A percentile compares a stretch with the other conserved stretches of the same genome.
These are phyloP conservation scores for Pharus latifolius DNA, from an alignment of 176 grass and related monocot species.

Conservation along the genomic window DNA sequence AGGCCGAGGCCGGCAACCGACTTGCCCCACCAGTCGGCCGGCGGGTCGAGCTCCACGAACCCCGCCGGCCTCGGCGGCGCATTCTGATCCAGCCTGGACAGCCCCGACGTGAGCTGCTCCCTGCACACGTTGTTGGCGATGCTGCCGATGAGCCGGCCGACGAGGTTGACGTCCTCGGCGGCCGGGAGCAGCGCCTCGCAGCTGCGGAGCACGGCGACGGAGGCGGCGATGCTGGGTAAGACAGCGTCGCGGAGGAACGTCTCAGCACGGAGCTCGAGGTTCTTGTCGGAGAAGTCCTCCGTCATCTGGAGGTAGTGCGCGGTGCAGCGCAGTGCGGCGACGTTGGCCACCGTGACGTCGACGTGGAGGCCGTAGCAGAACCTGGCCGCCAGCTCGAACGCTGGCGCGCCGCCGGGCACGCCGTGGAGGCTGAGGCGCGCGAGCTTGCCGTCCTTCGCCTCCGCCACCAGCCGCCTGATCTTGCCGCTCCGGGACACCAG, in stretches of 20 bases:
- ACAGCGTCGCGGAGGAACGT: slow-evolving; percentile 60
- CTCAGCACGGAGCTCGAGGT: slow-evolving; percentile 59
- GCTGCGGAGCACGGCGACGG: slow-evolving; percentile 62
- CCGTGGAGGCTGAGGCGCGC: slow-evolving; percentile 51
- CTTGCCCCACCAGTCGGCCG: slow-evolving; percentile 85
- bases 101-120: slow-evolving; percentile 69
- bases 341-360: slow-evolving; percentile 57
- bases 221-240: slow-evolving; percentile 44
- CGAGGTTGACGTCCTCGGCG: slow-evolving; percentile 62
- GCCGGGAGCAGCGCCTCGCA: slow-evolving; percentile 69
- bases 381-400: slow-evolving; percentile 78
- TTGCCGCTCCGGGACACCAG: slow-evolving; percentile 86
- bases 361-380: slow-evolving; percentile 89
- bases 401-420: slow-evolving; percentile 51
- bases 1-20: slow-evolving; percentile 40
- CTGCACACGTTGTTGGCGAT: slow-evolving; percentile 78
- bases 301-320: slow-evolving; percentile 91
- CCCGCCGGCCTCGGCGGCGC: slow-evolving; percentile 13
- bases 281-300: slow-evolving; percentile 70
- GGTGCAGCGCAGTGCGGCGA: slow-evolving; percentile 62
- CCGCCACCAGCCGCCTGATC: slow-evolving; percentile 62
- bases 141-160: slow-evolving; percentile 34
- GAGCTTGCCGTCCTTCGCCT: slow-evolving; percentile 66
- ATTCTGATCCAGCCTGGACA: slow-evolving; percentile 59
- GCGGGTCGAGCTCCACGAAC: slow-evolving; percentile 16